Conservation (phyloP, 306 rosid species). For the Phaseolus lunatus region DNA sequence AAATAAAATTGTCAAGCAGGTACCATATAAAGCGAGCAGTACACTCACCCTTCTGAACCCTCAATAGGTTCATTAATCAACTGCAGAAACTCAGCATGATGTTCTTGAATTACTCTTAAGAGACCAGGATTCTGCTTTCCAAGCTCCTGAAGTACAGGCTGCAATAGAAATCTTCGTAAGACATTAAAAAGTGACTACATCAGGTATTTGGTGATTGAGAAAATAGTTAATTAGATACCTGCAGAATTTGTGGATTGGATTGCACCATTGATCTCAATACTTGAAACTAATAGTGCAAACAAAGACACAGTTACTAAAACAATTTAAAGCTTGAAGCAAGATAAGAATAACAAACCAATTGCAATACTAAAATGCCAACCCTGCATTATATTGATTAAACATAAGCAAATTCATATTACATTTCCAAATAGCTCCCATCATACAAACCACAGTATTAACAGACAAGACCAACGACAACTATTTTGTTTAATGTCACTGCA, state of each 20-base stretch:
- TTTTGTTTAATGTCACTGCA: background rate
- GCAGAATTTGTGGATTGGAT: constrained; percentile 94
- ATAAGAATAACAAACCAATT: constrained; percentile 33
- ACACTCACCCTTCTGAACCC: constrained; percentile 90
- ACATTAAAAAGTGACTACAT: constrained; percentile 23
- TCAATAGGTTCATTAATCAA: constrained; percentile 91
- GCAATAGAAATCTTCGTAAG: constrained; percentile 52
- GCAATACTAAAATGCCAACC: constrained; percentile 3
- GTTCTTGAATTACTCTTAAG: constrained; percentile 85
- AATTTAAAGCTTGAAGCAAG: background rate
- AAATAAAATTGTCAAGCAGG: background rate
- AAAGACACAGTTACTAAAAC: constrained; percentile 28
- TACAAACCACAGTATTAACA: constrained; percentile 6
- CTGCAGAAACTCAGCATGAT: constrained; percentile 92
- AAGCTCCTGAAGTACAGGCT: constrained; percentile 99
- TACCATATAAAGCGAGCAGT: constrained; percentile 20
- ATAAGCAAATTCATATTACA: constrained; percentile 7
- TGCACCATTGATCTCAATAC: constrained; percentile 92
- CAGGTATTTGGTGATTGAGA: constrained; percentile 15
- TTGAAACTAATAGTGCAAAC: constrained; percentile 66
- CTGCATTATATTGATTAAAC: background rate
- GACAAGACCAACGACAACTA: background rate
- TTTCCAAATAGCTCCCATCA: constrained; percentile 21
- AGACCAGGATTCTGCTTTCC: constrained; percentile 97
- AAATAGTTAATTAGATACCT: constrained; percentile 56